Base-by-base conservation (phyloP, 495 filamentous ascomycete genomes). In the Bryoglossum gracile region DNA sequence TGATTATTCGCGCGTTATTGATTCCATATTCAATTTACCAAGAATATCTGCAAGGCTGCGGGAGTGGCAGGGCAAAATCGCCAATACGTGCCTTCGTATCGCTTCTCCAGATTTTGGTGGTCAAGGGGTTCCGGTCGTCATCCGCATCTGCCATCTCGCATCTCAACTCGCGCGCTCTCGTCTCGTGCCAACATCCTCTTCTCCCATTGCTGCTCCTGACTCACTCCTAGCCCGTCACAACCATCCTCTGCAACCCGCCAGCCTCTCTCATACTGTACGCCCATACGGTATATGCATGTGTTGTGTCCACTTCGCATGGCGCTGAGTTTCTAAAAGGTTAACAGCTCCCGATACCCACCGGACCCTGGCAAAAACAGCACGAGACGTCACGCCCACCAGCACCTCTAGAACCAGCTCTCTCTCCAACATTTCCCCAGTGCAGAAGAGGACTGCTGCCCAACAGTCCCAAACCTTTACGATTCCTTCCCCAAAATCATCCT, bases 401-500 rank as follows among this genome's bases (percentile, higher is more conserved):
- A 18, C 26, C 28, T 24, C 38, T 30, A 34, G 22, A 22, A 13
- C 36, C n/a, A n/a, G n/a, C n/a, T n/a, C n/a, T n/a, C n/a, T n/a
- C 26, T 23, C 26, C 14, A 51, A 19, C 22, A 23, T 17, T 38
- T 37, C 47, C 47, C 41, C 24, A 55, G 48, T 58, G 73, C 71
- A 65, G 70, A n/a, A n/a, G n/a, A 69, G 75, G 70, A 75, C 73
- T 79, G 77, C 73, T 79, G 78, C 75, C 64, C 54, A 57, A 69
- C 74, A 80, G 77, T 75, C 71, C 74, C 69, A 65, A 54, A 43
- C 51, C 62, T 62, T 58, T 75, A 81, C 66, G 61, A 82, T 82
- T 82, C 69, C 74, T 68, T 65, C 69, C 54, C 58, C 66, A 63
- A 70, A 62, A 34, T 16, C 53, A 8, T 65, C 53, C 5, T 66